Conservation (phyloP, 345 rosid species). For the Eucalyptus marginata region DNA sequence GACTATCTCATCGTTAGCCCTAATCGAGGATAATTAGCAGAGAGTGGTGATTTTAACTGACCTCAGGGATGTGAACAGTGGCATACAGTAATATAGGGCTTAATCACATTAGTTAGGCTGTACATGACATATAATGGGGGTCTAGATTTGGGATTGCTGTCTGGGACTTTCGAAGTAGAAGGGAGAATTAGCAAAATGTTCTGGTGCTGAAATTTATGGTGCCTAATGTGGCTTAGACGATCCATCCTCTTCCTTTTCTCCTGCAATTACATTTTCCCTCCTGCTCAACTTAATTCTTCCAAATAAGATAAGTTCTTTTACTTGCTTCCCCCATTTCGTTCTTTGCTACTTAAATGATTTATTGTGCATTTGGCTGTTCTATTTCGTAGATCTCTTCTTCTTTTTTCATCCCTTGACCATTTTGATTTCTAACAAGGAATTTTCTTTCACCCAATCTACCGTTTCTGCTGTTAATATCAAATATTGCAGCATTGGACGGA, state of each 20-base stretch:
- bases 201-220: no score
- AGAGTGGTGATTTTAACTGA: no score
- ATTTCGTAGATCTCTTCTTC: neutral
- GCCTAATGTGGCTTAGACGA: neutral
- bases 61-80: neutral
- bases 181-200: no score
- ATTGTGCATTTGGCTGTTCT: neutral
- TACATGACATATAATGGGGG: neutral
- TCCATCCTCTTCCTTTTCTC: neutral
- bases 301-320: neutral
- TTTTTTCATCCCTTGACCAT: neutral
- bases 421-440: neutral
- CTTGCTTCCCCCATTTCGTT: neutral
- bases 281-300: neutral
- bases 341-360: neutral
- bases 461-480: neutral
- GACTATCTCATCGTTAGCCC: neutral
- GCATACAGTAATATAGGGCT: neutral
- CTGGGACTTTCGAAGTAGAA: neutral
- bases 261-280: neutral
- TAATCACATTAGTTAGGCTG: neutral
- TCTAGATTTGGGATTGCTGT: neutral
- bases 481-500: neutral
- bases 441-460: neutral
- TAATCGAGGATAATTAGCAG: no score